These are phyloP conservation scores for Wickerhamomyces sp. DNA, from an alignment of 1,139 yeast genomes.

Conservation along the genomic window DNA sequence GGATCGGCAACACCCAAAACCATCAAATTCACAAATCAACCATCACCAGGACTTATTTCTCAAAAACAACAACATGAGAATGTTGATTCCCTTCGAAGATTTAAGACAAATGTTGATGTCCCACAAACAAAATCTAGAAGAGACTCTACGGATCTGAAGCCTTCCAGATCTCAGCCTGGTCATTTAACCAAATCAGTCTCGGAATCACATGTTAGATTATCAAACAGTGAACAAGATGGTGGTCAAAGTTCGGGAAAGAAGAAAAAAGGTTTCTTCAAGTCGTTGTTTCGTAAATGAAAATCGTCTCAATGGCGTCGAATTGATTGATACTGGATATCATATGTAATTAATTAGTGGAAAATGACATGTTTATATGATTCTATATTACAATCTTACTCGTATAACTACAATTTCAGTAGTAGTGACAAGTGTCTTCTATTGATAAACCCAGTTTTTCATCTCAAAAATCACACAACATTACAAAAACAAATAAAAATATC, in stretches of 20 bases:
- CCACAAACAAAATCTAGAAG: not conserved
- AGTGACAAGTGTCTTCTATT: no score
- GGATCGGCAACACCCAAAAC: not conserved
- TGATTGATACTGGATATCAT: not conserved
- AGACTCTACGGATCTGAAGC: not conserved
- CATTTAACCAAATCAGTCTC: not conserved
- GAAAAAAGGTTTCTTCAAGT: conserved; percentile 1
- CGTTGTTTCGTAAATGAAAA: not conserved
- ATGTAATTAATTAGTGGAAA: no score
- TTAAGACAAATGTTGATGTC: conserved; percentile 7
- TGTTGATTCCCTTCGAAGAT: conserved; percentile 6
- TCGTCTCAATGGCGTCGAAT: not conserved
- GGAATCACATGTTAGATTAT: not conserved
- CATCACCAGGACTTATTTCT: not conserved
- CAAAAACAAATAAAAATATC: not conserved
- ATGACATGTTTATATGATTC: not conserved
- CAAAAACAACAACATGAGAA: conserved; percentile 2
- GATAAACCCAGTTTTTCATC: no score
- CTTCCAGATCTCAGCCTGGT: conserved; percentile 5
- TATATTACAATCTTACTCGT: no score
- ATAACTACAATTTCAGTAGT: no score
- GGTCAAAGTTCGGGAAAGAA: not conserved
- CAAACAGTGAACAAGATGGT: not conserved
- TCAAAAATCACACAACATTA: not conserved
- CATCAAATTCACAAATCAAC: conserved; percentile 5